Evolutionary conservation across 768 basidiomycete species (phyloP).

Genomic region (Cytidiella melzeri): DNA sequence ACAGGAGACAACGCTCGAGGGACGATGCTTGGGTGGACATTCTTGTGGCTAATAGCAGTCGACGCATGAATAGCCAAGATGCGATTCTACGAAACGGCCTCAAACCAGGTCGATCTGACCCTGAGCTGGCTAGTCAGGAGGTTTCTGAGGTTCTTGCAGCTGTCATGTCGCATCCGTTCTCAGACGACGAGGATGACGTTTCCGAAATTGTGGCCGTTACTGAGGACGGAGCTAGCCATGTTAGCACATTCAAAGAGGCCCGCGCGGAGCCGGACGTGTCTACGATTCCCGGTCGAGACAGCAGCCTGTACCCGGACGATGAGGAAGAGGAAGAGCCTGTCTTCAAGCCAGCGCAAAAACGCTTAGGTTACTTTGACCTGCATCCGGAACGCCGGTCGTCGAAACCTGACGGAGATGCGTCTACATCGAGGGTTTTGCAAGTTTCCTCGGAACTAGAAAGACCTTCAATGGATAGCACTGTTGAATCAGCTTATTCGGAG

Average conservation of each 20-base stretch:
- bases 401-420: slow-evolving; percentile 15
- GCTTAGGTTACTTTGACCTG: slow-evolving; percentile 70
- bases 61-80: slow-evolving; percentile 53
- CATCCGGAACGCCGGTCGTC: slow-evolving; percentile 64
- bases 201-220: slow-evolving; percentile 15
- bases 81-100: slow-evolving; percentile 29
- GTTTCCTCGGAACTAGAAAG: slow-evolving; percentile 11
- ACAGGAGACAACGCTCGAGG: slow-evolving; percentile 35
- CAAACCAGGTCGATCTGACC: slow-evolving; percentile 44
- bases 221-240: neutral
- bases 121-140: slow-evolving; percentile 68
- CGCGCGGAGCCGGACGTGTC: slow-evolving; percentile 2
- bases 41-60: slow-evolving; percentile 52
- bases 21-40: slow-evolving; percentile 91
- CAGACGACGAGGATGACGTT: slow-evolving; percentile 35
- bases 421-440: slow-evolving; percentile 11
- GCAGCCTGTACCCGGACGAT: slow-evolving; percentile 7
- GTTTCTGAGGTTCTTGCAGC: slow-evolving; percentile 66
- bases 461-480: slow-evolving; percentile 9
- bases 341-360: slow-evolving; percentile 15
- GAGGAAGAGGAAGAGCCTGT: slow-evolving; percentile 15
- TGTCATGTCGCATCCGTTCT: slow-evolving; percentile 33
- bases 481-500: neutral
- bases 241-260: neutral
- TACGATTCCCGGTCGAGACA: neutral